Evolutionary conservation across 2,329 filamentous ascomycete species (phyloP).

Genomic region (Fusarium paranaense): DNA sequence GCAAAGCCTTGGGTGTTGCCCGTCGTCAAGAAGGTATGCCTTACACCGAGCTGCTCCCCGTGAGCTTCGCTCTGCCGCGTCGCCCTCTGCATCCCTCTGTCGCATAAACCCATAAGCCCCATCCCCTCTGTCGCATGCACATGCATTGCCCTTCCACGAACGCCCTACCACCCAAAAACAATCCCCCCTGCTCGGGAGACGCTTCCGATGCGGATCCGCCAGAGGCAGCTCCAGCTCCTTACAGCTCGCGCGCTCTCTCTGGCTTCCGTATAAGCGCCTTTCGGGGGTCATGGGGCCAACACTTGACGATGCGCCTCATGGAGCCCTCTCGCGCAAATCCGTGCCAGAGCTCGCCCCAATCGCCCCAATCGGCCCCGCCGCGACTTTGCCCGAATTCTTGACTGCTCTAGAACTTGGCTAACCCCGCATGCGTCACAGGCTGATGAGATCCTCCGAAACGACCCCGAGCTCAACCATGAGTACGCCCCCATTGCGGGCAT

Average conservation of each 20-base stretch:
- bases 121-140: slow-evolving; percentile 11
- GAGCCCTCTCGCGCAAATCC: slow-evolving; percentile 24
- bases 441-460: slow-evolving; percentile 87
- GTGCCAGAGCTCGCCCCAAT: slow-evolving; percentile 29
- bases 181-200: not conserved
- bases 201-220: slow-evolving; percentile 21
- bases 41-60: slow-evolving; percentile 6
- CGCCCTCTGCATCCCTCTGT: slow-evolving; percentile 2
- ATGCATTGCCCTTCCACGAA: slow-evolving; percentile 16
- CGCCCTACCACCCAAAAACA: slow-evolving; percentile 6
- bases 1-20: slow-evolving; percentile 98
- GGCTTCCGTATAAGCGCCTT: slow-evolving; percentile 25
- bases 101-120: slow-evolving; percentile 14
- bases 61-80: slow-evolving; percentile 10
- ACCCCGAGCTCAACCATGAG: slow-evolving; percentile 95
- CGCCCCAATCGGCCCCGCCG: slow-evolving; percentile 19
- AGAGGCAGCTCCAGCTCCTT: slow-evolving; percentile 10
- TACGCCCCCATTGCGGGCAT: slow-evolving; percentile 97
- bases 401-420: slow-evolving; percentile 32
- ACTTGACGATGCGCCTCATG: slow-evolving; percentile 24
- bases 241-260: slow-evolving; percentile 2
- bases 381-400: slow-evolving; percentile 7
- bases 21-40: slow-evolving; percentile 89
- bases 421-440: slow-evolving; percentile 68
- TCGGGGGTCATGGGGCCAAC: slow-evolving; percentile 34